Evolutionary conservation across 192 early-diverging fungal species (phyloP), one percentile per base, ranked within the genome.

Genomic region (Obelidium mucronatum): DNA sequence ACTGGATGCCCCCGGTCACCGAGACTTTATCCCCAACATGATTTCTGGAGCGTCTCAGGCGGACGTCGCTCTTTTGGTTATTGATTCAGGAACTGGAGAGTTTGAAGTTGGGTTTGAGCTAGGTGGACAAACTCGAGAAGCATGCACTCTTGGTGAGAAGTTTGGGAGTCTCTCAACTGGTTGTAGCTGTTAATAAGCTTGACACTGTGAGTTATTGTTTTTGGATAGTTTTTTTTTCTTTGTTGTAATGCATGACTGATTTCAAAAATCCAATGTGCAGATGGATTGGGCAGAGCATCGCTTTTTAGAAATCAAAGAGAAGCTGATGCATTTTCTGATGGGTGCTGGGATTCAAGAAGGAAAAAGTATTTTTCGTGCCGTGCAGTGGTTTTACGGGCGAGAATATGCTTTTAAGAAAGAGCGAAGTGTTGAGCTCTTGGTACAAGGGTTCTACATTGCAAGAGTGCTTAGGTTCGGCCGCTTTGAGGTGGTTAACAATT

Each of bases 1-100:
- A 15, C 77, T 99, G 74, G 98, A 99, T 78, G 95, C 97, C 2
- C 98, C 98, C 2, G 98, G 98, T 2, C 98, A 99, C 76, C 87
- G 93, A 28, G 98, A 99, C 83, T 99, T 99, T 82, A 92, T 99
- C 61, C 97, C 98, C n/a, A 96, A 97, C 78, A 98, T 99, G 97
- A 98, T 99, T 73, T 92, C 92, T 1, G 98, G 98, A 3, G 94
- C 98, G 3, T 81, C 89, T 33, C 94, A 95, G 84, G 98, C 98
- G 0, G 98, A 99, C 88, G 96, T 92, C 19, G 95, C 96, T 0
- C 85, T 98, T 13, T 85, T 99, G 39, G 98, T 98, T 8, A 92
- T 98, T 4, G 96, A 97, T 78, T 89, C 93, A 2, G 88, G 91
- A 0, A 87, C 85, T 0, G 96, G 96, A 39, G 96, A 92, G 64